Evolutionary conservation across 176 grass and related monocot species (phyloP), one percentile per base, ranked within the genome.

Genomic region (Pontederia crassipes): DNA sequence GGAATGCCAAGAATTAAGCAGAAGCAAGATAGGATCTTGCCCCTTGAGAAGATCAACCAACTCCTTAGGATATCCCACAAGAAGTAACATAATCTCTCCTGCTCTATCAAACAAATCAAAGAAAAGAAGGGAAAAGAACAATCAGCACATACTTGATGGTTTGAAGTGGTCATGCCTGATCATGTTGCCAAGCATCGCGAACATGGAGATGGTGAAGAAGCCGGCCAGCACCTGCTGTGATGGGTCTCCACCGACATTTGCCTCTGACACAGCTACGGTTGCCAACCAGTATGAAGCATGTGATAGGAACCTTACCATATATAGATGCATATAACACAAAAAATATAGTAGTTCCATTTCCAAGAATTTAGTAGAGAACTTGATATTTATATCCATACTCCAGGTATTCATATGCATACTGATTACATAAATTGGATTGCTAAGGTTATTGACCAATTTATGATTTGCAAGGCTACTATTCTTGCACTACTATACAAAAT

Each of bases 171-270:
- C 90, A 57, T 68, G 72, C 64, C 67, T 79, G 77, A 95, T 86
- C 82, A 86, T 89, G 73, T 95, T 89, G 48, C 86, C 82, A 59
- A 95, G 74, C 90, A 95, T 86, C 63, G 82, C 54, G 71, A 95
- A 95, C 90, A 95, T 95, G 85, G 86, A 81, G 54, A 83, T 27
- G 49, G 90, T 95, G 40, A 95, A 77, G 60, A 95, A 67, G 16
- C 82, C 82, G 10, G 80, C 86, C 75, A 95, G 67, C 73, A 95
- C 58, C 74, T 95, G 86, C 59, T 79, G 74, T n/a, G n/a, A n/a
- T 11, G 83, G 71, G 71, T n/a, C n/a, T 95, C 86, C 53, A 89
- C 82, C 69, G 80, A 73, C 83, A 92, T 87, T 73, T 20, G 0
- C 26, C 57, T 58, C 15, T 35, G 29, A 2, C 2, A 4, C 29